Conservation (phyloP, 352 stramenopile genomes). For the Phytophthora litchii region DNA sequence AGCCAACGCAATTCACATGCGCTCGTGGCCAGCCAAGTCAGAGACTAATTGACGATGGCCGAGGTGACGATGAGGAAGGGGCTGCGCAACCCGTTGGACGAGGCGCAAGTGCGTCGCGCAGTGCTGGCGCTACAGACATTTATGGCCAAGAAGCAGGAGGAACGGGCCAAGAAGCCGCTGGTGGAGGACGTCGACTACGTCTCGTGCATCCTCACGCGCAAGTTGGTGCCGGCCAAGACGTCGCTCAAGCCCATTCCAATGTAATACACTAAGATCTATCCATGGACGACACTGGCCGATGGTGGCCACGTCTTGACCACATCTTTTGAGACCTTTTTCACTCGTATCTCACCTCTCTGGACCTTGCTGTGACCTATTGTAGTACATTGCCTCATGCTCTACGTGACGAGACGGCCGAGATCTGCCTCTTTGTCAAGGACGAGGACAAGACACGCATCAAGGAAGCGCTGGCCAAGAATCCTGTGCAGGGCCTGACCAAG, state of each 20-base stretch:
- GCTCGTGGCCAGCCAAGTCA: constrained; percentile 16
- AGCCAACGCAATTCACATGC: not conserved
- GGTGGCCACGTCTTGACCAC: not conserved
- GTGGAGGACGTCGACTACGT: constrained; percentile 63
- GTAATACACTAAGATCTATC: constrained; percentile 29
- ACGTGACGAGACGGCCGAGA: constrained; percentile 58
- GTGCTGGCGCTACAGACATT: constrained; percentile 72
- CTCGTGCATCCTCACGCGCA: constrained; percentile 78
- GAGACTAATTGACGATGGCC: constrained; percentile 8
- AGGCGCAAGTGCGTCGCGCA: constrained; percentile 75
- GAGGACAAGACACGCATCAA: constrained; percentile 88
- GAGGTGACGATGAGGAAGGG: constrained; percentile 57
- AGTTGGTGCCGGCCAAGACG: constrained; percentile 67
- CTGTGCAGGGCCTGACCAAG: constrained; percentile 66
- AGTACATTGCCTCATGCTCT: constrained; percentile 69
- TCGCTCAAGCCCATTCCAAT: constrained; percentile 79
- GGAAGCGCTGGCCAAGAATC: constrained; percentile 59
- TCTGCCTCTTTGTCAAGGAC: constrained; percentile 86
- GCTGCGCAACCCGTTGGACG: constrained; percentile 71
- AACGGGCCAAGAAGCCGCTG: constrained; percentile 59
- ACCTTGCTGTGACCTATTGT: constrained; percentile 7
- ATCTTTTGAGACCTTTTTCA: constrained; percentile 5
- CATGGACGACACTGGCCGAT: not conserved
- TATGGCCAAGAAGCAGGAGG: constrained; percentile 47
- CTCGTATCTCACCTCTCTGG: constrained; percentile 15